phyloP scores from a whole-genome alignment of 2,329 filamentous ascomycete genomes.

The Diplodia sapinea region DNA sequence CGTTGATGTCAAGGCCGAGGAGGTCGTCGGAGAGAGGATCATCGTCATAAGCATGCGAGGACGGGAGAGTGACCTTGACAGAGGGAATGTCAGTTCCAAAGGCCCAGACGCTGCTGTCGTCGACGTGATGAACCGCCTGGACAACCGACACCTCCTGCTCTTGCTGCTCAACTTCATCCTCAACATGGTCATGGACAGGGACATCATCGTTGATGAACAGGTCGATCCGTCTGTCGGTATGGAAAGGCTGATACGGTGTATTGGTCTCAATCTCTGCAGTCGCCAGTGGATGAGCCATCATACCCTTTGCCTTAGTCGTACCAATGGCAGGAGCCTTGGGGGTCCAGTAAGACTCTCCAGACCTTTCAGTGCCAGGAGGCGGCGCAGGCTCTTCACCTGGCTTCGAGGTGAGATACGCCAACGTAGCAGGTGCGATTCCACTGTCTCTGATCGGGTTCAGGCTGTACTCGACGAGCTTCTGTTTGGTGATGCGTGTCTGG shows the following conservation, averaged over 20 bases:
- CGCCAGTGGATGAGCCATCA: constrained; percentile 53
- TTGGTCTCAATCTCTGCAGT: constrained; percentile 95
- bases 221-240: constrained; percentile 84
- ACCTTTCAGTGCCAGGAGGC: constrained; percentile 22
- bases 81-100: constrained; percentile 53
- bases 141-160: constrained; percentile 36
- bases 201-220: constrained; percentile 61
- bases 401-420: constrained; percentile 41
- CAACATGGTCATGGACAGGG: constrained; percentile 40
- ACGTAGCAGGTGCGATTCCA: constrained; percentile 44
- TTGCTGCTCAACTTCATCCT: constrained; percentile 39
- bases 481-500: constrained; percentile 57
- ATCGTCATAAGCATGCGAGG: constrained; percentile 44
- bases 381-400: constrained; percentile 36
- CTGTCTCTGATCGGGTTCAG: constrained; percentile 68
- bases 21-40: constrained; percentile 45
- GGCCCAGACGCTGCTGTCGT: constrained; percentile 54
- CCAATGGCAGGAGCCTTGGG: constrained; percentile 20
- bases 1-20: constrained; percentile 50
- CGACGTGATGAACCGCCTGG: constrained; percentile 39
- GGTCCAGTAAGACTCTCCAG: constrained; percentile 23
- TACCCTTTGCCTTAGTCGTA: constrained; percentile 4
- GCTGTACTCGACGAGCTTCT: constrained; percentile 70
- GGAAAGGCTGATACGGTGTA: constrained; percentile 93
- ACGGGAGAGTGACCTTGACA: constrained; percentile 45